These are phyloP conservation scores for Aspergillus ustus DNA, from an alignment of 2,329 filamentous ascomycete genomes.

Conservation along the genomic window DNA sequence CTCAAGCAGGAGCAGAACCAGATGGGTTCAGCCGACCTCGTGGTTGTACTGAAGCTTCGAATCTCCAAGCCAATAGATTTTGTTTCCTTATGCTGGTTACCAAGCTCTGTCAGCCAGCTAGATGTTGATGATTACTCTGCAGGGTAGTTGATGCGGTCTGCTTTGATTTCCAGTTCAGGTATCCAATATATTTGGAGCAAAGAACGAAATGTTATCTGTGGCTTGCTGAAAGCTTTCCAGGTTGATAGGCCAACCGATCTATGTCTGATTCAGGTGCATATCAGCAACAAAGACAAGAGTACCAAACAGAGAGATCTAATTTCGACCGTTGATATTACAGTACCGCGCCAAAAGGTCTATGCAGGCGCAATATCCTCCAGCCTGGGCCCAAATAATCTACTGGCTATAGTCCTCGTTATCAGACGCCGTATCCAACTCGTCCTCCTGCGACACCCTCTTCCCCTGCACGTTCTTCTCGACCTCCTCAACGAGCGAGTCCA, in stretches of 20 bases:
- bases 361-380: not conserved
- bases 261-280: not conserved
- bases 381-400: not conserved
- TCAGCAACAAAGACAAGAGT: not conserved
- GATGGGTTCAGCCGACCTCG: not conserved
- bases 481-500: slow-evolving; percentile 79
- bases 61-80: no score
- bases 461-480: slow-evolving; percentile 79
- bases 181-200: no score
- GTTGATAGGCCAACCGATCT: no score
- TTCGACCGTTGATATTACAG: not conserved
- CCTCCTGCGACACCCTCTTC: slow-evolving; percentile 70
- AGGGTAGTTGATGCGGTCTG: not conserved
- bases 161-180: no score
- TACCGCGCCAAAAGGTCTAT: not conserved
- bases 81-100: not conserved
- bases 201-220: no score
- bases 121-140: not conserved
- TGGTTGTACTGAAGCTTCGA: no score
- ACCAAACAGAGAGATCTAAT: not conserved
- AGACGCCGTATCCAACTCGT: slow-evolving; percentile 64
- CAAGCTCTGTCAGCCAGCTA: not conserved
- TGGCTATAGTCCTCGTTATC: slow-evolving; percentile 24
- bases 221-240: no score
- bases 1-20: no score